phyloP scores from a whole-genome alignment of 179 eudicot species.

The Pouteria campechiana region DNA sequence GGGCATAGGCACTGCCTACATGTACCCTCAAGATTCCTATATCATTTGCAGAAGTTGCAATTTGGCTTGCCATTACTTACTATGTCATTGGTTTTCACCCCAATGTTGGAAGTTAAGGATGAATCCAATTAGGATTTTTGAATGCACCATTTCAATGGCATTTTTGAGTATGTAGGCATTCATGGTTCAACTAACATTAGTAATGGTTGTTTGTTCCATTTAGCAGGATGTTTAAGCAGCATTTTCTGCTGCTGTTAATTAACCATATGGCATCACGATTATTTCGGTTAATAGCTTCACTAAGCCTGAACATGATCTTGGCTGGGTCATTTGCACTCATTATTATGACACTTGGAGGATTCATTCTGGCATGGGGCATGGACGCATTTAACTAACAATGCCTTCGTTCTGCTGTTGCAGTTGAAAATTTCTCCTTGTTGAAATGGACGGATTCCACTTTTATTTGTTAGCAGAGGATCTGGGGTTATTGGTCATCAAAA shows the following conservation, averaged over 20 bases:
- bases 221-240: slow-evolving; percentile 60
- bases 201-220: no score
- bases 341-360: slow-evolving; percentile 86
- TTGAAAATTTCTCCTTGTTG: background rate
- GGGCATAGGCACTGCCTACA: slow-evolving; percentile 71
- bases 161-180: no score
- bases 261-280: slow-evolving; percentile 77
- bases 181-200: no score
- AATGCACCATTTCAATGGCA: no score
- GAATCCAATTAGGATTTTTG: no score
- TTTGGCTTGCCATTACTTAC: slow-evolving; percentile 68
- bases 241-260: slow-evolving; percentile 46
- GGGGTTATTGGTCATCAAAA: slow-evolving; percentile 96
- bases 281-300: slow-evolving; percentile 67
- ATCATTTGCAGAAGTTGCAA: slow-evolving; percentile 45
- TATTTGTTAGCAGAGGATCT: slow-evolving; percentile 97
- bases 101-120: slow-evolving; percentile 51
- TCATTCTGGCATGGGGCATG: slow-evolving; percentile 52
- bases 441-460: slow-evolving; percentile 62
- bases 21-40: slow-evolving; percentile 71
- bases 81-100: slow-evolving; percentile 75
- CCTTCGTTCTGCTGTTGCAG: background rate
- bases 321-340: slow-evolving; percentile 79
- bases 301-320: slow-evolving; percentile 65
- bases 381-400: background rate